phyloP scores from a whole-genome alignment of 441 rosid genomes.

The Geranium incanum region DNA sequence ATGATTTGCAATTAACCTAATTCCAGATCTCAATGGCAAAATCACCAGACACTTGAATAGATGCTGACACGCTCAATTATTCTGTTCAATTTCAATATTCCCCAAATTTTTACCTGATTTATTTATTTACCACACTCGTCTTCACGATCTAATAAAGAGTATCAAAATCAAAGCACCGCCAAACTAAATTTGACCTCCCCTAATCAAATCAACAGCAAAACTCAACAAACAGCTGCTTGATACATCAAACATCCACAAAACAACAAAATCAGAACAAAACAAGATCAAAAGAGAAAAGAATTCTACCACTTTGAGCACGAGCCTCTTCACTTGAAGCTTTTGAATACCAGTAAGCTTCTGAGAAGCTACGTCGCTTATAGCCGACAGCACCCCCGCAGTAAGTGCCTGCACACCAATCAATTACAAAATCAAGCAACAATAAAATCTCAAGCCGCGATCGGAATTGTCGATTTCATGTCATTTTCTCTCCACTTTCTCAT shows the following conservation, averaged over 20 bases:
- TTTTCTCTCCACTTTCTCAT: neutral
- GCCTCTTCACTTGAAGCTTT: conserved; percentile 69
- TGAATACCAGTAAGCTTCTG: conserved; percentile 85
- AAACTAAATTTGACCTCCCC: neutral
- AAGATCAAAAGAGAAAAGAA: conserved; percentile 15
- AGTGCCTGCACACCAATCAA: conserved; percentile 48
- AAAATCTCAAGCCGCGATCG: neutral
- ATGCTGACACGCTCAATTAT: neutral
- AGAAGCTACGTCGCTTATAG: conserved; percentile 59
- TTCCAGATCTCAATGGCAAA: neutral
- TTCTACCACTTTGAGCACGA: conserved; percentile 78
- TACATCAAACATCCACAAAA: neutral
- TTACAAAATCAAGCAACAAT: neutral
- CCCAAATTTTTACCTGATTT: neutral
- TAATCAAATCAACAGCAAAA: neutral
- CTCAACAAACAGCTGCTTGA: neutral
- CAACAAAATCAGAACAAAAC: no score
- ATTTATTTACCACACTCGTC: neutral
- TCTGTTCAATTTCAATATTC: neutral
- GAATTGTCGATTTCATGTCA: neutral
- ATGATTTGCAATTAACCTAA: neutral
- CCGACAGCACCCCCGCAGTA: conserved; percentile 77
- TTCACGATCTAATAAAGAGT: neutral
- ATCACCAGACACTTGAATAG: neutral
- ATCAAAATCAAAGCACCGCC: neutral